These are phyloP conservation scores for Kalmusia sp. DNA, from an alignment of 2,329 filamentous ascomycete genomes.

Conservation along the genomic window DNA sequence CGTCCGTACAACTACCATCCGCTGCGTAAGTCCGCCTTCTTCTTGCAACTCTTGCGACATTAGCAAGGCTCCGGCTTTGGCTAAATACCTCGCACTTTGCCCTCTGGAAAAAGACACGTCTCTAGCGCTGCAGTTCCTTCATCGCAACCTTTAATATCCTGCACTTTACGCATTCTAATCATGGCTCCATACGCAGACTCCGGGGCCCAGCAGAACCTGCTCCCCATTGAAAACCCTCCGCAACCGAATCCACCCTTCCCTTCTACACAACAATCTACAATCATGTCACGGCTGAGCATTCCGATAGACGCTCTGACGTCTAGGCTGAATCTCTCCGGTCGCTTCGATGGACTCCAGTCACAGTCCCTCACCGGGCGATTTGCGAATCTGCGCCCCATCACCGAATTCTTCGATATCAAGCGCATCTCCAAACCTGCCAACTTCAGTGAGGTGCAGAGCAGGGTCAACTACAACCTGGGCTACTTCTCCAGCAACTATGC, in stretches of 20 bases:
- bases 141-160: conserved; percentile 3
- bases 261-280: conserved; percentile 22
- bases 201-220: conserved; percentile 37
- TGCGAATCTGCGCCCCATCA: conserved; percentile 87
- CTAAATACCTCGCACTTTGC: conserved; percentile 15
- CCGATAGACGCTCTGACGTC: conserved; percentile 91
- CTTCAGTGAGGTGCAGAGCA: conserved; percentile 87
- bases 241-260: conserved; percentile 9
- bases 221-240: conserved; percentile 25
- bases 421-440: conserved; percentile 92
- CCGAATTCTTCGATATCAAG: conserved; percentile 96
- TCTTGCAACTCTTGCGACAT: conserved; percentile 17
- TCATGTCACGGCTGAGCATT: conserved; percentile 89
- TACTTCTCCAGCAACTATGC: conserved; percentile 99
- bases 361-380: conserved; percentile 83
- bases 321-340: conserved; percentile 82
- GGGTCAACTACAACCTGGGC: conserved; percentile 95
- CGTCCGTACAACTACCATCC: conserved; percentile 13
- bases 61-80: conserved; percentile 38
- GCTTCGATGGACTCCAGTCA: conserved; percentile 82
- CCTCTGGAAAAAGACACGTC: conserved; percentile 37
- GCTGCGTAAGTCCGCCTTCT: conserved; percentile 33
- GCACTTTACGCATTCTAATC: conserved; percentile 23
- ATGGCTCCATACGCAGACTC: conserved; percentile 36
- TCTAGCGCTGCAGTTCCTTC: conserved; percentile 14